Evolutionary conservation across 192 early-diverging fungal genomes (phyloP).

Genomic region (Gigaspora rosea): DNA sequence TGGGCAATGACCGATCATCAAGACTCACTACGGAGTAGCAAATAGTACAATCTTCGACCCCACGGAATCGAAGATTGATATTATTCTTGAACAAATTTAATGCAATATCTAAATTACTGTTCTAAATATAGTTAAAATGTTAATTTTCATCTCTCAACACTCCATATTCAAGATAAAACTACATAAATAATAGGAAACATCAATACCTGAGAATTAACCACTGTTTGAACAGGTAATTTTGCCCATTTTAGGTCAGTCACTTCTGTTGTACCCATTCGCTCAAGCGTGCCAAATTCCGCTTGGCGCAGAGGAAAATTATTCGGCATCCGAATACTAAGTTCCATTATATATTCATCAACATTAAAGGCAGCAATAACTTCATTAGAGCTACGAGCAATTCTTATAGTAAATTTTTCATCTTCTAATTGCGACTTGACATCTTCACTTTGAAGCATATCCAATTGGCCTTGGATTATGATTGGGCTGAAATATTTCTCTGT

Average conservation of each 20-base stretch:
- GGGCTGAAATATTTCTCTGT: constrained; percentile 75
- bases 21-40: constrained; percentile 96
- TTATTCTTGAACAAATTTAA: constrained; percentile 81
- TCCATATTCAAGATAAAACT: too few relatives aligned
- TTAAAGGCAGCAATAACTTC: constrained; percentile 72
- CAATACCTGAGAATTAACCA: constrained; percentile 48
- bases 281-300: constrained; percentile 67
- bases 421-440: constrained; percentile 51
- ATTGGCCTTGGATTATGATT: constrained; percentile 60
- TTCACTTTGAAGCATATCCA: constrained; percentile 52
- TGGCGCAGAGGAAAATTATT: constrained; percentile 69
- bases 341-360: constrained; percentile 80
- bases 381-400: constrained; percentile 57
- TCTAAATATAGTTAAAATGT: constrained; percentile 66
- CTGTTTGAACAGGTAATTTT: constrained; percentile 49
- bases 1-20: constrained; percentile 83
- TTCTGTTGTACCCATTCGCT: constrained; percentile 69
- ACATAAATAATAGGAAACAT: not conserved
- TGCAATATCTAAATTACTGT: constrained; percentile 79
- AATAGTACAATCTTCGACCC: constrained; percentile 97
- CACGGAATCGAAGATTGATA: constrained; percentile 89
- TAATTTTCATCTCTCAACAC: constrained; percentile 9
- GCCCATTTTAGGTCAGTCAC: constrained; percentile 65
- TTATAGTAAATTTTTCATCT: constrained; percentile 65
- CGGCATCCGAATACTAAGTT: constrained; percentile 72